A percentile compares a stretch with the other conserved stretches of the same genome.
These are phyloP conservation scores for Umbelopsis sp. DNA, from an alignment of 192 early-diverging fungal genomes.

Conservation along the genomic window DNA sequence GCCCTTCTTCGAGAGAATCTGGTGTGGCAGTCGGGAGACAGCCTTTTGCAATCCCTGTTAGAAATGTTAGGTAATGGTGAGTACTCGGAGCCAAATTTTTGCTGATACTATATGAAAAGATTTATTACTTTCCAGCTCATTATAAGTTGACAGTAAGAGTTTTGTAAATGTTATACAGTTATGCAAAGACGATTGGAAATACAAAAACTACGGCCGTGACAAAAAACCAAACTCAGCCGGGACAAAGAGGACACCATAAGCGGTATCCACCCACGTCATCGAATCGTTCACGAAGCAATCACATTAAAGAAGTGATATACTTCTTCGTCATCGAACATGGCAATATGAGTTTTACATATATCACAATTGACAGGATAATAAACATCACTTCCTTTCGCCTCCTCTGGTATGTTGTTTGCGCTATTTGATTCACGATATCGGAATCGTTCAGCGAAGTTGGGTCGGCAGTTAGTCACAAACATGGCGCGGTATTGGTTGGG, in stretches of 20 bases:
- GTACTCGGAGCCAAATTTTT: background rate
- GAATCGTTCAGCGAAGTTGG: slow-evolving; percentile 46
- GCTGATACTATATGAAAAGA: background rate
- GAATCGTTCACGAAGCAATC: slow-evolving; percentile 39
- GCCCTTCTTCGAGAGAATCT: slow-evolving; percentile 62
- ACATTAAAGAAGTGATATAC: slow-evolving; percentile 75
- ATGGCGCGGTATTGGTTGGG: slow-evolving; percentile 67
- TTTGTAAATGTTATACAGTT: background rate
- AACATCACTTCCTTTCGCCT: slow-evolving; percentile 13
- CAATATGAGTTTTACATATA: slow-evolving; percentile 64
- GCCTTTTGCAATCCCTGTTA: slow-evolving; percentile 63
- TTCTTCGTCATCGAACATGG: slow-evolving; percentile 65
- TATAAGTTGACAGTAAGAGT: background rate
- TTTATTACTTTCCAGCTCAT: slow-evolving; percentile 20
- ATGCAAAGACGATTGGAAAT: background rate
- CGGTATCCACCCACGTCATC: background rate
- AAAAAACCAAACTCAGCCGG: background rate
- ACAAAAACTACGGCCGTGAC: background rate
- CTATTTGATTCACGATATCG: slow-evolving; percentile 38
- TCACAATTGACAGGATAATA: slow-evolving; percentile 63
- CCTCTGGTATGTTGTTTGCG: background rate
- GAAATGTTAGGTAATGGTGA: background rate
- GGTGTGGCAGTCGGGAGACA: slow-evolving; percentile 77
- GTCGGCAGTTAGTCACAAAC: slow-evolving; percentile 66
- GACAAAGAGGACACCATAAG: slow-evolving; percentile 13